Percentiles rank a stretch among this genome's conserved stretches.
These are phyloP conservation scores for Cantharellus anzutake DNA, from an alignment of 768 basidiomycete genomes.

Conservation along the genomic window DNA sequence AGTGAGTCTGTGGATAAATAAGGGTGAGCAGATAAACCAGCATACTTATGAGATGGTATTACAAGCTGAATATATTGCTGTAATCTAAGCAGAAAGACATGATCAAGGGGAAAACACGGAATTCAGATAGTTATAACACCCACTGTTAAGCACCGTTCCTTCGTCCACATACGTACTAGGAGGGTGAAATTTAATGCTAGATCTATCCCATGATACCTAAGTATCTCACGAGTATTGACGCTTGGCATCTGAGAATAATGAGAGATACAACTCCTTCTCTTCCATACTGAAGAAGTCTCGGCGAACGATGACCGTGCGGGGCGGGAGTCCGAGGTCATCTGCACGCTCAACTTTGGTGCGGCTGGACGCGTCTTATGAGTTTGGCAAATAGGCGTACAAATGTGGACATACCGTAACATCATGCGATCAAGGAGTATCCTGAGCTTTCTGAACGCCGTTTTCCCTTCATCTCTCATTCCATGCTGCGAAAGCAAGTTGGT, in stretches of 20 bases:
- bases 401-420: slow-evolving; percentile 54
- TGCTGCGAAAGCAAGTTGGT: slow-evolving; percentile 16
- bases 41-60: slow-evolving; percentile 13
- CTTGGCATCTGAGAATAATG: slow-evolving; percentile 83
- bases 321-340: slow-evolving; percentile 90
- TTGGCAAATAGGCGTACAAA: neutral
- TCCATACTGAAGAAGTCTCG: slow-evolving; percentile 89
- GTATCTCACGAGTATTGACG: slow-evolving; percentile 42
- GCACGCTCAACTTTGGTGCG: slow-evolving; percentile 69
- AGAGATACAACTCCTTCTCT: slow-evolving; percentile 88
- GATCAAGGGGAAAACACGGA: neutral
- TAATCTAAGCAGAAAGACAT: slow-evolving; percentile 34
- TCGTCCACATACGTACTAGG: slow-evolving; percentile 66
- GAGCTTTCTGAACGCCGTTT: slow-evolving; percentile 77
- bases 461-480: slow-evolving; percentile 66
- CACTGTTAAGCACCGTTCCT: slow-evolving; percentile 85
- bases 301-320: slow-evolving; percentile 73
- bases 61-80: slow-evolving; percentile 76
- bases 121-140: slow-evolving; percentile 17
- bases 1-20: slow-evolving; percentile 43
- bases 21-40: neutral
- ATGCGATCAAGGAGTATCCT: slow-evolving; percentile 75
- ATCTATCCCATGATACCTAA: neutral
- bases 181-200: neutral
- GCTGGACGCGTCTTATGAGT: neutral